phyloP scores from a whole-genome alignment of 1,139 yeast species.

The Pichia sp. region DNA sequence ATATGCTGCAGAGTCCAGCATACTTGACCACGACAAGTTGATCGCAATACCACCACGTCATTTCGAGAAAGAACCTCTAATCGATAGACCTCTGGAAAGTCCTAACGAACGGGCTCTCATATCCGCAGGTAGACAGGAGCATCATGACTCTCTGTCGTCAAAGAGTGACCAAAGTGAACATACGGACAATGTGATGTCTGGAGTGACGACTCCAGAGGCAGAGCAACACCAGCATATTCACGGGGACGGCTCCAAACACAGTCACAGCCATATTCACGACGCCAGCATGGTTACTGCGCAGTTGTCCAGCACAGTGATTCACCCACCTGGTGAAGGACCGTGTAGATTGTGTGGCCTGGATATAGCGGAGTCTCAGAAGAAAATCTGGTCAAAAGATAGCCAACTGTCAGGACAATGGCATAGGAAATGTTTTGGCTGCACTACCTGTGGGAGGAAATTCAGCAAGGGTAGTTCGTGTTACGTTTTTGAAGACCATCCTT shows the following conservation, averaged over 20 bases:
- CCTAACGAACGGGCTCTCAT: too few relatives aligned
- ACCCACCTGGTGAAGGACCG: slow-evolving; percentile 64
- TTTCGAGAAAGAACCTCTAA: slow-evolving; percentile 3
- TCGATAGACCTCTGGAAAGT: slow-evolving; percentile 2
- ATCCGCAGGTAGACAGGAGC: neutral
- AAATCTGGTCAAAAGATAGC: slow-evolving; percentile 72
- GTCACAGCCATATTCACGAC: too few relatives aligned
- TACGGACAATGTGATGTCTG: neutral
- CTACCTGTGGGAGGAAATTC: slow-evolving; percentile 48
- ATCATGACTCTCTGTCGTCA: neutral
- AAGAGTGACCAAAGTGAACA: neutral
- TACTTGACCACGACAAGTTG: too few relatives aligned
- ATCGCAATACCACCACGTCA: slow-evolving; percentile 11
- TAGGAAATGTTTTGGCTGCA: slow-evolving; percentile 71
- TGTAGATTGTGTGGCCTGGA: slow-evolving; percentile 53
- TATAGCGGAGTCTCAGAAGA: slow-evolving; percentile 36
- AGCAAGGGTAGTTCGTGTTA: slow-evolving; percentile 65
- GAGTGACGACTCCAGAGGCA: slow-evolving; percentile 6
- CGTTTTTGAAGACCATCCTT: slow-evolving; percentile 70
- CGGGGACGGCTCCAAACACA: too few relatives aligned
- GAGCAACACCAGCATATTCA: too few relatives aligned
- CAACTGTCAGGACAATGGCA: slow-evolving; percentile 95
- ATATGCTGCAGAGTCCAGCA: too few relatives aligned
- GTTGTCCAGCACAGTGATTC: too few relatives aligned
- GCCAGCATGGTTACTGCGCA: too few relatives aligned